Evolutionary conservation across 73 alveolate species (phyloP).

Genomic region (Tetrahymena elliotti): DNA sequence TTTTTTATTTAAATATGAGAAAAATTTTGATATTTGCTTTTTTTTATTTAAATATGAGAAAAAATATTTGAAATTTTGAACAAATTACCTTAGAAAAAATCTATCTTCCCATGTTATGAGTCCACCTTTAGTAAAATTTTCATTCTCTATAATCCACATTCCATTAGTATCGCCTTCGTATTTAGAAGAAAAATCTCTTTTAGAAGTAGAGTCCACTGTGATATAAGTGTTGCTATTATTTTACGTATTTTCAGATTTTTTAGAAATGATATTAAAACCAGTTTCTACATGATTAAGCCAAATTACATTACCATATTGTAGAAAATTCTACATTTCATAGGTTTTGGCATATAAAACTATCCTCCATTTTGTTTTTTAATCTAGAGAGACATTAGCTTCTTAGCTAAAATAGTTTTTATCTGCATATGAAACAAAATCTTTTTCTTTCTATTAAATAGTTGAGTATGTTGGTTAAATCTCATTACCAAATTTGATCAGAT

Average conservation of each 20-base stretch:
- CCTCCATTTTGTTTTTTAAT: neutral
- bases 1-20: too few relatives aligned
- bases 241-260: neutral
- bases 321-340: neutral
- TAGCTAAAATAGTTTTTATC: neutral
- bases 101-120: conserved; percentile 22
- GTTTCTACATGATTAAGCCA: conserved; percentile 38
- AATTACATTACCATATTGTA: conserved; percentile 27
- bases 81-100: conserved; percentile 43
- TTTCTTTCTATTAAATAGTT: neutral
- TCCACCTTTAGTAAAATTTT: conserved; percentile 32
- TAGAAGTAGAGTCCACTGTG: neutral
- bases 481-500: too few relatives aligned
- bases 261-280: conserved; percentile 9
- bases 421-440: neutral
- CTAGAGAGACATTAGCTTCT: neutral
- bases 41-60: too few relatives aligned
- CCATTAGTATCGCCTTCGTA: conserved; percentile 47
- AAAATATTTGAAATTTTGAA: too few relatives aligned
- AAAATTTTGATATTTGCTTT: too few relatives aligned
- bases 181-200: conserved; percentile 28
- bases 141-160: conserved; percentile 43
- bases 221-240: neutral
- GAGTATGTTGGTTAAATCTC: neutral
- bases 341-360: neutral